A percentile compares a stretch with the other conserved stretches of the same genome.
phyloP scores from a whole-genome alignment of 768 basidiomycete genomes.

The Ramaria rubella region DNA sequence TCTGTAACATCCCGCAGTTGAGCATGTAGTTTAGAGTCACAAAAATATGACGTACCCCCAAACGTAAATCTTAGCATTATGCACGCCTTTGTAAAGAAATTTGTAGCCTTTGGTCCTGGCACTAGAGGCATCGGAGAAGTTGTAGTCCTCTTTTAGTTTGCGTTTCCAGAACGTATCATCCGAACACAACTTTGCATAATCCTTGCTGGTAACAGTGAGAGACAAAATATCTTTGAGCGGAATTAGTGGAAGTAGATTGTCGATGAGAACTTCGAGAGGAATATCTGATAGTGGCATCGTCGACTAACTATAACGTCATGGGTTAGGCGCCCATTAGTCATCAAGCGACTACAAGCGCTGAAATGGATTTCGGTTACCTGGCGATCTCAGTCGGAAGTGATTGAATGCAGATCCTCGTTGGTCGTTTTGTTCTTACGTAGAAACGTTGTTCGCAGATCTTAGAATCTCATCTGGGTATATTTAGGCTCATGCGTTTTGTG shows the following conservation, averaged over 20 bases:
- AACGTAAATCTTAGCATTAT: constrained; percentile 44
- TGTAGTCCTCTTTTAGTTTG: constrained; percentile 63
- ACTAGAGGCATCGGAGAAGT: constrained; percentile 65
- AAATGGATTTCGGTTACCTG: too few species aligned
- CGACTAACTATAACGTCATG: too few species aligned
- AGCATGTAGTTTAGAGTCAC: constrained; percentile 36
- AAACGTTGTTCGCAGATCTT: too few species aligned
- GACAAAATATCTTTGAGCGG: constrained; percentile 47
- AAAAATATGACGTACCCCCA: constrained; percentile 47
- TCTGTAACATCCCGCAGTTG: constrained; percentile 32
- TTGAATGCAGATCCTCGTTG: too few species aligned
- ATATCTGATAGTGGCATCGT: constrained; percentile 45
- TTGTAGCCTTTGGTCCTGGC: constrained; percentile 77
- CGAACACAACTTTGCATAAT: constrained; percentile 51
- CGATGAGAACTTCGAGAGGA: constrained; percentile 73
- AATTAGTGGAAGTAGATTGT: constrained; percentile 59
- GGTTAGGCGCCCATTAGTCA: too few species aligned
- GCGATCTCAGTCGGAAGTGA: too few species aligned
- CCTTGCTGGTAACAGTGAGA: constrained; percentile 56
- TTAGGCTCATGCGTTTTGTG: too few species aligned
- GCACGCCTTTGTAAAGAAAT: constrained; percentile 65
- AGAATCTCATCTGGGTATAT: too few species aligned
- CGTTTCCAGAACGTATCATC: constrained; percentile 81
- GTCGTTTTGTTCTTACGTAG: too few species aligned
- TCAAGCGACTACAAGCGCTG: too few species aligned